Percentiles rank a stretch among this genome's conserved stretches.
These are phyloP conservation scores for Magnaporthiopsis incrustans DNA, from an alignment of 2,329 filamentous ascomycete species.

Conservation along the genomic window DNA sequence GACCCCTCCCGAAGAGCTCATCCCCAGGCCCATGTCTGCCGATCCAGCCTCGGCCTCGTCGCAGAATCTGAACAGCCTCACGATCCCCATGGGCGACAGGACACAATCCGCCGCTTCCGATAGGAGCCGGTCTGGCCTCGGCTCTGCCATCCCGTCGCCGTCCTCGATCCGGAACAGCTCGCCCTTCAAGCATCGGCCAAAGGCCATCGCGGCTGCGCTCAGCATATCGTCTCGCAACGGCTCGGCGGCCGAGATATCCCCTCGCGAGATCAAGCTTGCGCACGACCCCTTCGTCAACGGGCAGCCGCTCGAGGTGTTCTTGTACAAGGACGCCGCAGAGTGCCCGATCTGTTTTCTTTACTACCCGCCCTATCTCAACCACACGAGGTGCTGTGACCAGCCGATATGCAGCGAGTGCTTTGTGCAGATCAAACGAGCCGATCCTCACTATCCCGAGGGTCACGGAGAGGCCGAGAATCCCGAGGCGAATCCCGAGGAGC, in stretches of 20 bases:
- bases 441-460: slow-evolving; percentile 84
- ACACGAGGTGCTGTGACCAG: slow-evolving; percentile 91
- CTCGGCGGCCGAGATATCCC: slow-evolving; percentile 62
- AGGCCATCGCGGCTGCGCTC: slow-evolving; percentile 77
- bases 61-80: slow-evolving; percentile 62
- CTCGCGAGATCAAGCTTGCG: slow-evolving; percentile 72
- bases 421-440: slow-evolving; percentile 92
- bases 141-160: slow-evolving; percentile 53
- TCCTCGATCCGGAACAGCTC: slow-evolving; percentile 46
- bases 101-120: slow-evolving; percentile 77
- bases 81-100: slow-evolving; percentile 68
- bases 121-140: slow-evolving; percentile 49
- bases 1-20: slow-evolving; percentile 62
- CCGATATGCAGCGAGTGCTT: slow-evolving; percentile 98
- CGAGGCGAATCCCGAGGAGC: slow-evolving; percentile 37
- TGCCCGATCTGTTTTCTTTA: slow-evolving; percentile 96
- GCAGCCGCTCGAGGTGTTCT: slow-evolving; percentile 82
- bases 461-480: slow-evolving; percentile 34
- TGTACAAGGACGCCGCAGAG: slow-evolving; percentile 86
- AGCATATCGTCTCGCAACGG: slow-evolving; percentile 65
- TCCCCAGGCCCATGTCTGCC: slow-evolving; percentile 35
- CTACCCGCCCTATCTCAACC: slow-evolving; percentile 91
- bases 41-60: slow-evolving; percentile 44
- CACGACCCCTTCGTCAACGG: slow-evolving; percentile 86
- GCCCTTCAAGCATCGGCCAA: slow-evolving; percentile 74